Base-by-base conservation (phyloP, 768 basidiomycete genomes). In the Kwoniella sp. region DNA sequence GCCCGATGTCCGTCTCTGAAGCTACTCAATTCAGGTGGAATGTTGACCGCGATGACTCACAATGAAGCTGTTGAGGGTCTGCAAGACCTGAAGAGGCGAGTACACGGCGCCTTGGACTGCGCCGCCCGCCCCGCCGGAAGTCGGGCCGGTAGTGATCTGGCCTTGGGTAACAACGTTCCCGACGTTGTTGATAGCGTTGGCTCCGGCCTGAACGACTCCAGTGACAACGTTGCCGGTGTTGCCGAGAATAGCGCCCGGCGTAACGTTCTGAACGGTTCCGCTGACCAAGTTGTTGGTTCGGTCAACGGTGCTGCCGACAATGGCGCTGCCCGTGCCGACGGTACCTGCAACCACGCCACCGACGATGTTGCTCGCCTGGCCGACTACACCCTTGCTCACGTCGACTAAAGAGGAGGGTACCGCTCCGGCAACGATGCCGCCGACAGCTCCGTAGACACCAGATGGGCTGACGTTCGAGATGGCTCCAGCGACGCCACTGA, bases 61-160 rank as follows among this genome's bases (percentile, higher is more conserved):
- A 45, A 64, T 52, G 48, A 57, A 55, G 56, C 37, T 57, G 50
- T 48, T 64, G 30, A 64, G 37, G 11, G 55, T 30, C 26, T 64
- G 63, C 9, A 64, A 12, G 20, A 58, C 52, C 48, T 48, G 54
- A 28, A 50, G 41, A 38, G 63, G 63, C 22, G 55, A 58, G 26
- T 29, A 31, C 8, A 23, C 48, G n/a, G 53, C 51, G 23, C 34
- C 30, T n/a, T 52, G 54, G n/a, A 37, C 28, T 1, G 29, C 63
- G 29, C 52, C 63, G 38, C 53, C 25, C 9, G 41, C 22, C 0
- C 34, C 53, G 26, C 58, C 48, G 3, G 41, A 45, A 17, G 41
- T 45, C 41, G 9, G 41, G 0, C 54, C 52, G 26, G 61, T 55
- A 26, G 56, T 57, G 25, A 34, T 51, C 25, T 60, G 48, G 37